phyloP scores from a whole-genome alignment of 441 rosid genomes.

The Pelargonium australe region DNA sequence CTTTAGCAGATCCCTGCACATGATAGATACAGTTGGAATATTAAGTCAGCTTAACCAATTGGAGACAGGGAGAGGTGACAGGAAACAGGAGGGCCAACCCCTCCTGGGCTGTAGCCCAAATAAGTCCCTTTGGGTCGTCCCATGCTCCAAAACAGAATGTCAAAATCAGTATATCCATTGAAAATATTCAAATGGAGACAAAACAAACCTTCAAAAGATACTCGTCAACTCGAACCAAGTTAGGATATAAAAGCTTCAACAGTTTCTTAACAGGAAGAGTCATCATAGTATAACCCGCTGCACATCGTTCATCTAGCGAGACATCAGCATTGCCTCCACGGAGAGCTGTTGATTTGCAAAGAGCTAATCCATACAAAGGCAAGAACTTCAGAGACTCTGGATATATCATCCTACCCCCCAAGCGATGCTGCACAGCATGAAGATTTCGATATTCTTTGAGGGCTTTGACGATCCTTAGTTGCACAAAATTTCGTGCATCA shows the following conservation, averaged over 20 bases:
- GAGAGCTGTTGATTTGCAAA: conserved; percentile 71
- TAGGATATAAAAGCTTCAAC: conserved; percentile 82
- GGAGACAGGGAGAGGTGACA: not conserved
- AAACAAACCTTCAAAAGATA: conserved; percentile 58
- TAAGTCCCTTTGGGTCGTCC: not conserved
- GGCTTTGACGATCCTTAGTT: conserved; percentile 81
- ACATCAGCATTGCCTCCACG: conserved; percentile 87
- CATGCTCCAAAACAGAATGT: not conserved
- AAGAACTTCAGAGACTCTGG: conserved; percentile 83
- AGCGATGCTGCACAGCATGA: conserved; percentile 81
- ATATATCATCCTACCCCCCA: conserved; percentile 86
- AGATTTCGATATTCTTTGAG: conserved; percentile 87
- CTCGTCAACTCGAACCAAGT: conserved; percentile 76
- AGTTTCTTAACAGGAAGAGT: conserved; percentile 79
- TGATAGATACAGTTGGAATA: conserved; percentile 19
- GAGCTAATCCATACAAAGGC: conserved; percentile 77
- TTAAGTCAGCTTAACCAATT: not conserved
- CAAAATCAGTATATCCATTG: conserved; percentile 2
- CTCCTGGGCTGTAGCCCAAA: not conserved
- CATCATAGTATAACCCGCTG: conserved; percentile 88
- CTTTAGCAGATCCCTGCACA: conserved; percentile 51
- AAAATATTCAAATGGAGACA: conserved; percentile 14
- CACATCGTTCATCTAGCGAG: conserved; percentile 84
- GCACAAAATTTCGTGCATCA: conserved; percentile 76
- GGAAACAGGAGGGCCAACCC: not conserved